Conservation (phyloP, 2,329 filamentous ascomycete genomes). For the Talaromyces albobiverticillius region DNA sequence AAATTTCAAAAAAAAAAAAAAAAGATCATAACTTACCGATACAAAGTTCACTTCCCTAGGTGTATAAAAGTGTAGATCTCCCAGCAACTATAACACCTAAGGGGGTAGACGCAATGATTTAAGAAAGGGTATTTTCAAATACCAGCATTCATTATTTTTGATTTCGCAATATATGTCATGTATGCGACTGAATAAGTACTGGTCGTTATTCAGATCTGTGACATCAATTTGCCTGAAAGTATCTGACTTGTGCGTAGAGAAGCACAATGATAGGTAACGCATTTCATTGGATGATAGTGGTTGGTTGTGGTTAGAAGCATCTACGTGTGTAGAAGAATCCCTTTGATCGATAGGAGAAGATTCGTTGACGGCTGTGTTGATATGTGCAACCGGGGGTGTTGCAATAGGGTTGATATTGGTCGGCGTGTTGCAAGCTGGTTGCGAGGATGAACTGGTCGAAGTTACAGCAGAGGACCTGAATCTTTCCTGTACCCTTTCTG, state of each 20-base stretch:
- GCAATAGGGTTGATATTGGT: too few species aligned
- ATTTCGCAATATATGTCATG: neutral
- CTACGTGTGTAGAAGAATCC: too few species aligned
- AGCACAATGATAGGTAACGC: neutral
- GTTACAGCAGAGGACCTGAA: neutral
- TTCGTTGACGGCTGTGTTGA: too few species aligned
- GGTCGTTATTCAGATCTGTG: neutral
- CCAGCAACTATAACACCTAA: neutral
- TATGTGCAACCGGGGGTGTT: neutral
- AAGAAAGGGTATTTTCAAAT: neutral
- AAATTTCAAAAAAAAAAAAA: too few species aligned
- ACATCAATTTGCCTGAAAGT: neutral
- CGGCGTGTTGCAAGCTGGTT: too few species aligned
- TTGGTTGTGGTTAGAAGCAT: too few species aligned
- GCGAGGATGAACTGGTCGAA: too few species aligned
- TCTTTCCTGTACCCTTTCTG: neutral
- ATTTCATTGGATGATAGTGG: neutral
- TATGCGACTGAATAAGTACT: neutral
- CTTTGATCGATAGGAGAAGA: too few species aligned
- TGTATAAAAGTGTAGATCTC: neutral
- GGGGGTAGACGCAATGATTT: neutral
- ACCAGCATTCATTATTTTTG: neutral
- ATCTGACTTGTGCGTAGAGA: neutral
- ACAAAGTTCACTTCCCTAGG: neutral
- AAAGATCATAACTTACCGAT: neutral